A percentile compares a stretch with the other conserved stretches of the same genome.
Evolutionary conservation across 257 asterid species (phyloP).

Genomic region (Solanum habrochaites): DNA sequence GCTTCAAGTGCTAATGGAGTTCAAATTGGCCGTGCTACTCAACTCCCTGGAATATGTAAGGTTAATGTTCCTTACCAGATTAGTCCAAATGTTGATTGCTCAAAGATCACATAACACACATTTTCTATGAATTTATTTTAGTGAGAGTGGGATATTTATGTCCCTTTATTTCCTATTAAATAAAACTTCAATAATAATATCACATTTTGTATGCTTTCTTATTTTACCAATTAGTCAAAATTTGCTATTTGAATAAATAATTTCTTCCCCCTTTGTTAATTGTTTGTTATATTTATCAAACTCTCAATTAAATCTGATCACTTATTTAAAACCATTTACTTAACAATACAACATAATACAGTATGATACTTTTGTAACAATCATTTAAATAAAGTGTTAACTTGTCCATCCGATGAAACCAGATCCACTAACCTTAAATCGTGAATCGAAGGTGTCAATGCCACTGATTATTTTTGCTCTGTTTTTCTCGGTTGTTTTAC

Average conservation of each 20-base stretch:
- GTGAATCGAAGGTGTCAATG: background rate
- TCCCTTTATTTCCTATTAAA: background rate
- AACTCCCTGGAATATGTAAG: conserved; percentile 1
- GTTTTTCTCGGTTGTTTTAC: background rate
- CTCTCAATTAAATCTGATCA: background rate
- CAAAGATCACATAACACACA: background rate
- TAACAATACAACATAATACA: no score
- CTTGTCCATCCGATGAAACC: background rate
- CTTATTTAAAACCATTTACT: no score
- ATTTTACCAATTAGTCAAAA: background rate
- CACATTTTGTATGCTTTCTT: background rate
- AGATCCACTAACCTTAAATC: background rate
- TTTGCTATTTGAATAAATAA: background rate
- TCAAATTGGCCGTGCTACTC: background rate
- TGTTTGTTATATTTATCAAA: background rate
- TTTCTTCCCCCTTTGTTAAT: no score
- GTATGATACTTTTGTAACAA: no score
- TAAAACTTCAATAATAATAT: background rate
- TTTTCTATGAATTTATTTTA: background rate
- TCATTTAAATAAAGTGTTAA: no score
- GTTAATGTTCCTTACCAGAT: background rate
- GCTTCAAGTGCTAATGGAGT: background rate
- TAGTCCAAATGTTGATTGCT: background rate
- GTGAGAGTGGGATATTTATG: background rate
- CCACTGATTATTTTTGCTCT: background rate